Conservation (phyloP, 306 rosid species). For the Canavalia gladiata region DNA sequence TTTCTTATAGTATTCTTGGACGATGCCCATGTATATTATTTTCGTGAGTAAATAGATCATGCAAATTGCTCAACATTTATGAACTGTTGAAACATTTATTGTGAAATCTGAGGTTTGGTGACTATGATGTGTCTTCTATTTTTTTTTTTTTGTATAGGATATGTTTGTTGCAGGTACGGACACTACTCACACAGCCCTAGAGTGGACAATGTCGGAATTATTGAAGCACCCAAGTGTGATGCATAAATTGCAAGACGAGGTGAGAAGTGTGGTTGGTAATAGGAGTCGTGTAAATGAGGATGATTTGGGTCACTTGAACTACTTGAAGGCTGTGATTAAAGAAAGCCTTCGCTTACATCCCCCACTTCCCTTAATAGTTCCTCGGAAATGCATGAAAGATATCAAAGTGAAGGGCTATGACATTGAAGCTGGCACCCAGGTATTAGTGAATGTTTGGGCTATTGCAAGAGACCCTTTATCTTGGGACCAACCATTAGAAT, state of each 20-base stretch:
- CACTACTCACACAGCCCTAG: constrained; percentile 42
- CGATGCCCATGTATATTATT: too few relatives aligned
- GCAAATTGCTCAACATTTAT: too few relatives aligned
- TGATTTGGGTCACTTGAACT: constrained; percentile 44
- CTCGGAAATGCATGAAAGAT: constrained; percentile 31
- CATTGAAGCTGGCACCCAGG: constrained; percentile 49
- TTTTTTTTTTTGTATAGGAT: background rate
- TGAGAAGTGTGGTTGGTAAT: constrained; percentile 35
- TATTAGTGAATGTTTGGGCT: constrained; percentile 42
- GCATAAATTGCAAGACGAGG: constrained; percentile 49
- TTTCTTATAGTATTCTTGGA: too few relatives aligned
- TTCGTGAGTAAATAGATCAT: too few relatives aligned
- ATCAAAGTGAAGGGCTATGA: constrained; percentile 41
- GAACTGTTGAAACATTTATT: background rate
- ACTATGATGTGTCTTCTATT: background rate
- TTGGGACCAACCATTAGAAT: constrained; percentile 44
- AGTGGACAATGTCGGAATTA: constrained; percentile 49
- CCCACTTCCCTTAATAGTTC: constrained; percentile 36
- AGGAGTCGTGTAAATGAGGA: constrained; percentile 34
- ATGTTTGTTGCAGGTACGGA: constrained; percentile 49
- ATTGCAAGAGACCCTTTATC: constrained; percentile 42
- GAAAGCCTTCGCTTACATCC: constrained; percentile 45
- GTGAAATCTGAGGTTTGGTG: background rate
- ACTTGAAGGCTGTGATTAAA: constrained; percentile 52
- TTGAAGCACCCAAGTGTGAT: constrained; percentile 24